A percentile compares a stretch with the other conserved stretches of the same genome.
Evolutionary conservation across 768 basidiomycete genomes (phyloP).

Genomic region (Lactarius akahatsu): DNA sequence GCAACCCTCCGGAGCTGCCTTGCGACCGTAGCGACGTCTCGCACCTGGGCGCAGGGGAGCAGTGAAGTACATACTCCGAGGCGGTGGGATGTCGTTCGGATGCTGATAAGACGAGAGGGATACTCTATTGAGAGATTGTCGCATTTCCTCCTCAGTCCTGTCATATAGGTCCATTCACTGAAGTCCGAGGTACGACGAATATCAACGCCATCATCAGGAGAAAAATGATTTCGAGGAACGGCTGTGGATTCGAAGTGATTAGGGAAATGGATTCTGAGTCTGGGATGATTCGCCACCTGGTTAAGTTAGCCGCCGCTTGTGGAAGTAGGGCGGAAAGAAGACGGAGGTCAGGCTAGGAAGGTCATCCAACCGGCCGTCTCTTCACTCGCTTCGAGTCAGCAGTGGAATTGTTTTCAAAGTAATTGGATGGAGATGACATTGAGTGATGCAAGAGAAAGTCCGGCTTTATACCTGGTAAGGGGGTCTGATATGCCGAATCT

Average conservation of each 20-base stretch:
- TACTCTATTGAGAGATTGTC: slow-evolving; percentile 11
- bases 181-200: slow-evolving; percentile 15
- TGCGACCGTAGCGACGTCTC: slow-evolving; percentile 6
- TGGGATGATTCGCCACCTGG: neutral
- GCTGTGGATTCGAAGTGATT: neutral
- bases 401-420: neutral
- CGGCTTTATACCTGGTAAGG: slow-evolving; percentile 17
- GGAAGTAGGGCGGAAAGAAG: neutral
- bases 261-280: neutral
- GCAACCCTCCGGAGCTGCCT: neutral
- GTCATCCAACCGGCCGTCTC: neutral
- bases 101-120: slow-evolving; percentile 24
- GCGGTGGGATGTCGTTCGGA: slow-evolving; percentile 14
- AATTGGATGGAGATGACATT: slow-evolving; percentile 4
- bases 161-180: slow-evolving; percentile 8
- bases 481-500: neutral
- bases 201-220: slow-evolving; percentile 5
- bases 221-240: neutral
- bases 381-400: neutral
- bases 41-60: neutral
- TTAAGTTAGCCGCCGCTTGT: neutral
- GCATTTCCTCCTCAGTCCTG: too few species aligned
- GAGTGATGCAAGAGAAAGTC: slow-evolving; percentile 13
- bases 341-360: neutral
- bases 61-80: neutral